Conservation (phyloP, 1,139 yeast species). For the Candida sanyaensis region DNA sequence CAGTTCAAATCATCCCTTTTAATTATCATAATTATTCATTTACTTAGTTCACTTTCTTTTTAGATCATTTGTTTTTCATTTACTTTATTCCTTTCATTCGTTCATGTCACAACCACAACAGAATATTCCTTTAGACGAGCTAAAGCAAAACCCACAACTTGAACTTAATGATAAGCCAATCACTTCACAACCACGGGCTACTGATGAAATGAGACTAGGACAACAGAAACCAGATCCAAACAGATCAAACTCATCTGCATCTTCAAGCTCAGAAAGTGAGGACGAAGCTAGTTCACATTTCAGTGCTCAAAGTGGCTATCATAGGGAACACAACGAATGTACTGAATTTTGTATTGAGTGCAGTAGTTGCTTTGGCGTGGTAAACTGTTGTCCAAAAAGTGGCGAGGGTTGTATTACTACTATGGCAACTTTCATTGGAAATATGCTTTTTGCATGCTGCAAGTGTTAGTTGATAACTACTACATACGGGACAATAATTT, state of each 20-base stretch:
- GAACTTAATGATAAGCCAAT: conserved; percentile 9
- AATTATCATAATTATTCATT: background rate
- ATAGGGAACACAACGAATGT: conserved; percentile 40
- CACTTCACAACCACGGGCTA: conserved; percentile 17
- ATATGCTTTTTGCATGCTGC: conserved; percentile 37
- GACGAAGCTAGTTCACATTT: conserved; percentile 9
- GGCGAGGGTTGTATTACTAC: conserved; percentile 45
- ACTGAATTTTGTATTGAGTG: conserved; percentile 45
- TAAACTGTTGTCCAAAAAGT: conserved; percentile 44
- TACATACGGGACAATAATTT: background rate
- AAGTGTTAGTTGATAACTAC: conserved; percentile 22
- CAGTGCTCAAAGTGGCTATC: conserved; percentile 32
- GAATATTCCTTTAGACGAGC: conserved; percentile 3
- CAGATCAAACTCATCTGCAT: conserved; percentile 3
- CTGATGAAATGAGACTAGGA: conserved; percentile 14
- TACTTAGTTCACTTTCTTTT: background rate
- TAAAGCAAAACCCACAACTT: conserved; percentile 6
- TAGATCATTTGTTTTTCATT: background rate
- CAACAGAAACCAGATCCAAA: conserved; percentile 4
- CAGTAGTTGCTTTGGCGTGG: conserved; percentile 43
- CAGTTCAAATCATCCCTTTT: background rate
- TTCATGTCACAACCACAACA: conserved; percentile 3
- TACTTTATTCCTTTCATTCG: background rate
- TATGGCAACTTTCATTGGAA: conserved; percentile 40
- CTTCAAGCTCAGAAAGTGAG: conserved; percentile 2